These are phyloP conservation scores for Cercis canadensis DNA, from an alignment of 306 rosid genomes.

Conservation along the genomic window DNA sequence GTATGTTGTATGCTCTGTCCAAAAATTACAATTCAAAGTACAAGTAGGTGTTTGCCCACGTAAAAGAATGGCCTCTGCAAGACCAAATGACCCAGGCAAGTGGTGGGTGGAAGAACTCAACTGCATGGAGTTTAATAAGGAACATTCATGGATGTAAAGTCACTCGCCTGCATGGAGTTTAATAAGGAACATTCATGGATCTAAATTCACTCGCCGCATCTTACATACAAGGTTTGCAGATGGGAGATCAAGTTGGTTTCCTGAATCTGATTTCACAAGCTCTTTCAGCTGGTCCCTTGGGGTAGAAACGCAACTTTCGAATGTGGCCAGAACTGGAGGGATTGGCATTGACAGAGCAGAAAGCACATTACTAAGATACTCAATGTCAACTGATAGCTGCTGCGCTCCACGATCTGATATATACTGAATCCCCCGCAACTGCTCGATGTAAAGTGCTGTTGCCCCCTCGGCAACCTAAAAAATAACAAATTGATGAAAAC, in stretches of 20 bases:
- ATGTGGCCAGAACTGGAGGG: conserved; percentile 77
- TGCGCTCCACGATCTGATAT: conserved; percentile 92
- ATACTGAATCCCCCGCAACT: conserved; percentile 82
- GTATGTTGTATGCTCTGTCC: no score
- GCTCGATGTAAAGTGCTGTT: conserved; percentile 89
- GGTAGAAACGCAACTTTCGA: conserved; percentile 78
- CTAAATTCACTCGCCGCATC: conserved; percentile 77
- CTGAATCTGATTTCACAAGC: conserved; percentile 69
- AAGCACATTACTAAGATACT: conserved; percentile 91
- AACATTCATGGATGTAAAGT: conserved; percentile 49
- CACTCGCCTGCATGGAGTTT: conserved; percentile 54
- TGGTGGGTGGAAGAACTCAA: no score
- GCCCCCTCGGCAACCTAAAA: conserved; percentile 98
- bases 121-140: no score
- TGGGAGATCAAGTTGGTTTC: conserved; percentile 78
- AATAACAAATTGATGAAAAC: not conserved
- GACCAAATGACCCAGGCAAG: no score
- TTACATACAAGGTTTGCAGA: conserved; percentile 91
- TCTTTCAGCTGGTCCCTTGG: conserved; percentile 83
- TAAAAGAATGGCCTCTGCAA: no score
- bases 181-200: conserved; percentile 22
- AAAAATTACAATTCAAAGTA: no score
- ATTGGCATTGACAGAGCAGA: conserved; percentile 92
- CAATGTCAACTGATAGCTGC: conserved; percentile 90
- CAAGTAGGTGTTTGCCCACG: no score